Evolutionary conservation across 305 asterid genomes (phyloP), one percentile per base, ranked within the genome.

Genomic region (Plantago lanceolata): DNA sequence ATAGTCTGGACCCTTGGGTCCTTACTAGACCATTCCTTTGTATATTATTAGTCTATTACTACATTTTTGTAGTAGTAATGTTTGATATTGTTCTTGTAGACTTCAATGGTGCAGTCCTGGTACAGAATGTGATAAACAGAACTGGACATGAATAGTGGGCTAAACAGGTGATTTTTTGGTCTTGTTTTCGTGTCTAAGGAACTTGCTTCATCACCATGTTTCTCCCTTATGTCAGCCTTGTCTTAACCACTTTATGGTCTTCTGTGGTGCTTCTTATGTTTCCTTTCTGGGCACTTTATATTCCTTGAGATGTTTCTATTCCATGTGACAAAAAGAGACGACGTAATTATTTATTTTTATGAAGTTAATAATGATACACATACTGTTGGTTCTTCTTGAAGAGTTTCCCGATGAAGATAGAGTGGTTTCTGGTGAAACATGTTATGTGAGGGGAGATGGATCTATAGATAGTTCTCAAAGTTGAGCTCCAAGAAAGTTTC

Each of bases 81-180:
- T 68, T 61, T 72, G 12, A 61, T 66, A 59, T 64, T 68, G 72
- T 68, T 60, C 26, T 77, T 75, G 76, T 76, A 93, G 99, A 90
- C 77, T 93, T 93, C 87, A 93, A 90, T 19, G 99, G 99, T 4
- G 90, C 78, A 75, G 89, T 84, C 72, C 77, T 93, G 84, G 99
- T 93, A 77, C 99, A 89, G 69, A 90, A 90, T 80, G 76, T 87
- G 75, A 76, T 93, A 57, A 74, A 68, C 33, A 81, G 99, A 82
- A 84, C 92, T 43, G 99, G 97, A 29, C 95, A 93, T 52, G 92
- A 82, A 72, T 94, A 79, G 80, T 93, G 99, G 99, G 86, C 96
- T 73, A 82, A 79, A 65, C 92, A 89, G 96, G 99, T 87, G 75
- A 21, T 19, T 64, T 40, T 60, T 21, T 45, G 57, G 26, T 48